Evolutionary conservation across 148 eudicot species (phyloP), one percentile per base, ranked within the genome.

Genomic region (Rhododendron griersonianum): DNA sequence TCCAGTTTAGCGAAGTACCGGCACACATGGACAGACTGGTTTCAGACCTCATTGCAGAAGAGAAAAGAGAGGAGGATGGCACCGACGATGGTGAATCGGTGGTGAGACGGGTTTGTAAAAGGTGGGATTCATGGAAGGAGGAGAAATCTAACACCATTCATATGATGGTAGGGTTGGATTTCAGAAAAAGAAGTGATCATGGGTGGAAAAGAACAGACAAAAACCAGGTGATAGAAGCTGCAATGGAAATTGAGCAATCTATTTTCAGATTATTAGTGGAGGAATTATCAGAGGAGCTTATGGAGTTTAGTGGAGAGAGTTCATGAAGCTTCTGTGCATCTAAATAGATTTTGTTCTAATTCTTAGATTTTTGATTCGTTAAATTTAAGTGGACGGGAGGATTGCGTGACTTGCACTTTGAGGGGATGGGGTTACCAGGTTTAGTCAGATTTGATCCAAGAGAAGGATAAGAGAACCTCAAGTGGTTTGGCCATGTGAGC

Each of bases 141-240:
- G 98, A 94, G 23, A 91, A 93, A 85, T 86, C 91, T 1, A 89
- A 92, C 89, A 94, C 99, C 11, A 95, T 97, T 15, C 98, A 95
- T 80, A 94, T 92, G 98, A 95, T 95, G 96, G 95, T 95, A 21
- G 95, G 87, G 35, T 89, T 89, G 86, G 99, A 95, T 86, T 87
- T 94, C 5, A 91, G 83, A 74, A 85, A 87, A 41, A 95, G 91
- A 28, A 21, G 73, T 2, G 84, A 83, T 2, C 81, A 84, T 39
- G 85, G 83, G 33, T 97, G 99, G 98, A 91, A 91, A 76, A 92
- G 88, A 51, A 87, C 59, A 14, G 82, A 84, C 48, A 48, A 81
- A 25, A 91, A 91, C 85, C 89, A 90, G 65, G 37, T 87, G 57
- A 79, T 77, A 14, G 92, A 91, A 59, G 78, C 87, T 21, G 94